phyloP scores from a whole-genome alignment of 805 yeast species.

The Yamadazyma takamatsuzukensis region DNA sequence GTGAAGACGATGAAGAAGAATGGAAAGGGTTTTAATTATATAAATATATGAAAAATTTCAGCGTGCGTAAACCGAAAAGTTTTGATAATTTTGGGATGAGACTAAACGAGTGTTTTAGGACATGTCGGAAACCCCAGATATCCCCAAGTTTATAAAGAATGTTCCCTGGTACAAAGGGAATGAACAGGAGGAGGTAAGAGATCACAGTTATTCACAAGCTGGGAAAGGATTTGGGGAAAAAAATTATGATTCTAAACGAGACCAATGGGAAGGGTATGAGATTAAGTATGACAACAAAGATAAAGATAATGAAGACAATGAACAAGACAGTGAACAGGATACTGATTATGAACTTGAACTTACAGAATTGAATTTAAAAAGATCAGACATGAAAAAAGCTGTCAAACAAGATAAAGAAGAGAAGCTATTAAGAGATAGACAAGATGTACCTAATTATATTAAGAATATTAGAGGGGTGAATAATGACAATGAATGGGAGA shows the following conservation, averaged over 20 bases:
- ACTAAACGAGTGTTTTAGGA: no score
- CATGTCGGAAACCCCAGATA: conserved; percentile 26
- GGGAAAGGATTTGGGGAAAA: conserved; percentile 58
- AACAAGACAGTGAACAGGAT: conserved; percentile 9
- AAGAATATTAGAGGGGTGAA: conserved; percentile 35
- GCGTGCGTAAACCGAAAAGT: no score
- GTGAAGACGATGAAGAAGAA: conserved; percentile 19
- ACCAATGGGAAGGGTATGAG: conserved; percentile 80
- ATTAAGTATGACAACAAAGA: conserved; percentile 44
- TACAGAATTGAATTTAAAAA: conserved; percentile 29
- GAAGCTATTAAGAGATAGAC: conserved; percentile 57
- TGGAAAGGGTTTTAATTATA: conserved; percentile 31
- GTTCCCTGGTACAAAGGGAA: conserved; percentile 37
- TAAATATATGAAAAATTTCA: conserved; percentile 3
- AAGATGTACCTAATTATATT: conserved; percentile 70
- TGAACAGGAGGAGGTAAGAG: conserved; percentile 15
- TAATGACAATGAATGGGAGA: conserved; percentile 8
- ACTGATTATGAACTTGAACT: conserved; percentile 34
- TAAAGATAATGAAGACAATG: conserved; percentile 19
- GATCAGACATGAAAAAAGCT: conserved; percentile 20
- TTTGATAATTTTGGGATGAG: no score
- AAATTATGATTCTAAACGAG: conserved; percentile 67
- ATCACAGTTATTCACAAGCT: conserved; percentile 48
- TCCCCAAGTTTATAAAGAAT: conserved; percentile 37
- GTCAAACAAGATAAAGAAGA: conserved; percentile 32